Evolutionary conservation across 1,139 yeast species (phyloP).

Genomic region (Nakaseomyces uthaithaninus): DNA sequence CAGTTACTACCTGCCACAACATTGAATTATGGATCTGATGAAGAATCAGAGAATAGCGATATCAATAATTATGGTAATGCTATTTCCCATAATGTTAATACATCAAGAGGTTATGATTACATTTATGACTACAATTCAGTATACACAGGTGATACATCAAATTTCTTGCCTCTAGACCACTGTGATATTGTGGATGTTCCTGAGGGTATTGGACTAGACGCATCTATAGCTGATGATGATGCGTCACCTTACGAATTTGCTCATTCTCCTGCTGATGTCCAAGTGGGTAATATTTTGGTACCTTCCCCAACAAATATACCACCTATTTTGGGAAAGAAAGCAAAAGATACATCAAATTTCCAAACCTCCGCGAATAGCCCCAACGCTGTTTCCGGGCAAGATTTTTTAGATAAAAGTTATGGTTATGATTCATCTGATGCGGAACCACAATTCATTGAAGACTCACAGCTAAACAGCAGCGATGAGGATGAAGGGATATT

Average conservation of each 20-base stretch:
- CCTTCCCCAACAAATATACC: constrained; percentile 1
- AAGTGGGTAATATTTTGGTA: constrained; percentile 2
- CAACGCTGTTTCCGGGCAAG: neutral
- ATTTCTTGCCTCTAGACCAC: constrained; percentile 28
- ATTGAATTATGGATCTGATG: constrained; percentile 69
- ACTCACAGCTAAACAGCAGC: constrained; percentile 18
- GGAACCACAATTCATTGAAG: constrained; percentile 35
- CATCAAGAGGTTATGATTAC: constrained; percentile 72
- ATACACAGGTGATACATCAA: constrained; percentile 46
- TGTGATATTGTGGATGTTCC: constrained; percentile 41
- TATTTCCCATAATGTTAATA: constrained; percentile 65
- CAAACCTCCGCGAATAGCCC: constrained; percentile 2
- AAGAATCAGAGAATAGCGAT: constrained; percentile 44
- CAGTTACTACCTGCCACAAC: constrained; percentile 76
- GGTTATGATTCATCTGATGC: constrained; percentile 32
- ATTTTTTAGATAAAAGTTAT: constrained; percentile 37
- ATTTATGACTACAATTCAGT: constrained; percentile 85
- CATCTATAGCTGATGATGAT: constrained; percentile 25
- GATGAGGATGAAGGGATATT: constrained; percentile 15
- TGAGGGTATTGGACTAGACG: constrained; percentile 32
- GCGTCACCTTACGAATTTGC: constrained; percentile 14
- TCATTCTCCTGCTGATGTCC: constrained; percentile 9
- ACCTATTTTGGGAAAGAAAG: neutral
- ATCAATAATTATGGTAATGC: constrained; percentile 43
- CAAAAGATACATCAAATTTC: neutral